Percentiles rank a stretch among this genome's conserved stretches.
phyloP scores from a whole-genome alignment of 225 moss, liverwort and hornwort genomes.

The Sphagnum contortum region DNA sequence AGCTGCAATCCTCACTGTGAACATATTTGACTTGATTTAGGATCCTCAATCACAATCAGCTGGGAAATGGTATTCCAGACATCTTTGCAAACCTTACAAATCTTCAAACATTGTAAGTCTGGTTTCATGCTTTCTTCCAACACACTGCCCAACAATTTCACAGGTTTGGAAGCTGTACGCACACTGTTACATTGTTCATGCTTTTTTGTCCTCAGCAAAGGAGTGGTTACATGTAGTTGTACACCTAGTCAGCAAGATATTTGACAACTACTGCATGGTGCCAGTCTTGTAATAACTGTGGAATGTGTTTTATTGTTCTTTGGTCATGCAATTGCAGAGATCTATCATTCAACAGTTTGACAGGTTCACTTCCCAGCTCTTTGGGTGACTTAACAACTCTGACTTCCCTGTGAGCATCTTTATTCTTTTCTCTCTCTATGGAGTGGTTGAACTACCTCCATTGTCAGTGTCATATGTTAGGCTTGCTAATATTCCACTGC shows the following conservation, averaged over 20 bases:
- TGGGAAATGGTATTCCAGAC: constrained; percentile 28
- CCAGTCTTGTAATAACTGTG: too few species aligned
- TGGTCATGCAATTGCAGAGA: constrained; percentile 18
- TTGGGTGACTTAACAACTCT: constrained; percentile 26
- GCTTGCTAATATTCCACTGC: too few species aligned
- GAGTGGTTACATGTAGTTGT: too few species aligned
- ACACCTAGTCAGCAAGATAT: too few species aligned
- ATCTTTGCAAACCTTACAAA: constrained; percentile 16
- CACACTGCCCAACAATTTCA: too few species aligned
- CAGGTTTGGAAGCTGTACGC: too few species aligned
- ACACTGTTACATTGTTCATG: too few species aligned
- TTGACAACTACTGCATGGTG: too few species aligned
- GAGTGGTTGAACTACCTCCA: neutral
- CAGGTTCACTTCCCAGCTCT: constrained; percentile 49
- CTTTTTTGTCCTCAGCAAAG: too few species aligned
- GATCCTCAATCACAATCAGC: constrained; percentile 30
- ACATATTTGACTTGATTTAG: constrained; percentile 10
- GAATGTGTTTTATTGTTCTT: too few species aligned
- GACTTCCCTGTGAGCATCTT: constrained; percentile 47
- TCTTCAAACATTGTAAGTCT: constrained; percentile 23
- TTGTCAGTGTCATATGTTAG: neutral
- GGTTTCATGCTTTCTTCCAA: neutral
- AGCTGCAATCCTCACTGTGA: neutral
- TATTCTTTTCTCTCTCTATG: too few species aligned
- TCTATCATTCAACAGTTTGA: constrained; percentile 43